Evolutionary conservation across 139 green algal genomes (phyloP), one percentile per base, ranked within the genome.

Genomic region (Yamagishiella unicocca): DNA sequence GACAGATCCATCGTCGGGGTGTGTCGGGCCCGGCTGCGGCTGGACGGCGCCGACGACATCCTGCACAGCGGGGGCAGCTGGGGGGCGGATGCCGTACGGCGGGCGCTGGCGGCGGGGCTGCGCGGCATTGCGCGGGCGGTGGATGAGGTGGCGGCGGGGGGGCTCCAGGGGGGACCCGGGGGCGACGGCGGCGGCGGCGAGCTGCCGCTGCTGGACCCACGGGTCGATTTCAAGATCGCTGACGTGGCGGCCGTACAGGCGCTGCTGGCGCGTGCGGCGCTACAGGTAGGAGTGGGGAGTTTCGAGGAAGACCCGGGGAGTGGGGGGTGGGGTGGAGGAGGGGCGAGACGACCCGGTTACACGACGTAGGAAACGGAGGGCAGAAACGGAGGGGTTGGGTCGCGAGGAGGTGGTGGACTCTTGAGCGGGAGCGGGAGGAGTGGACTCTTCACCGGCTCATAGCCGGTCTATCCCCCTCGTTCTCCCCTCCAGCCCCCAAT

Each of bases 181-280:
- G 79, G 29, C 3, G 46, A 19, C n/a, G 68, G 38, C 37, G 27
- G 68, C 35, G 64, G 50, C 40, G 82, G n/a, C 1, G 89, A 90
- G 40, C 50, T 74, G 29, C 74, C 68, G 27, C 77, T 88, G 43
- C 86, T 91, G 53, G 85, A 91, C 72, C 83, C 83, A 17, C 90
- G 90, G 22, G 37, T 54, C 8, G 87, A 93, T 50, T 76, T 91
- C 38, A 90, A 90, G 64, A 50, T 91, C 0, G 55, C 75, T 17
- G 91, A 94, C 62, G 50, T 94, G 72, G 89, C 72, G 27, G 55
- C 85, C n/a, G 81, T 88, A 61, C 68, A 64, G 25, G 85, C 61
- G 53, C 58, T 95, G 4, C 61, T 61, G 77, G 55, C 77, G 38
- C 37, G 77, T 17, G 55, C 38, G 24, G 77, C 55, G 27, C 77